phyloP scores from a whole-genome alignment of 2,329 filamentous ascomycete species.

The Ascochyta lentis region DNA sequence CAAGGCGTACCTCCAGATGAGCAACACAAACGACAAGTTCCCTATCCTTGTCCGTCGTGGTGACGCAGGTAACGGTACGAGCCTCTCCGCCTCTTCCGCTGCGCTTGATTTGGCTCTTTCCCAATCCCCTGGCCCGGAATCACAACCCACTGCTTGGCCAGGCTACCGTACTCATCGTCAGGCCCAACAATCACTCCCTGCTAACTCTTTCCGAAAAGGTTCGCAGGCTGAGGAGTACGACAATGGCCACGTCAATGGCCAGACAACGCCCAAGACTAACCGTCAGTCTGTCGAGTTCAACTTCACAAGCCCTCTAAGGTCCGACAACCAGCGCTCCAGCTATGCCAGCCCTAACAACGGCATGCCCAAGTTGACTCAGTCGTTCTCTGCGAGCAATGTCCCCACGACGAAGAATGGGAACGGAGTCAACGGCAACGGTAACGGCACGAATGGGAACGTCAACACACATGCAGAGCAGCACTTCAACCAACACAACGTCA shows the following conservation, averaged over 20 bases:
- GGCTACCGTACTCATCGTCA: conserved; percentile 70
- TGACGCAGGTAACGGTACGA: conserved; percentile 60
- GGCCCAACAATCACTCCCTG: conserved; percentile 64
- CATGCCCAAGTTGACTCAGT: conserved; percentile 79
- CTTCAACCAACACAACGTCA: conserved; percentile 77
- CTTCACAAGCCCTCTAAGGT: conserved; percentile 40
- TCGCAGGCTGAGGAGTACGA: conserved; percentile 47
- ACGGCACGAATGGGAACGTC: conserved; percentile 32
- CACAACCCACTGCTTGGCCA: conserved; percentile 62
- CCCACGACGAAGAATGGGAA: conserved; percentile 78
- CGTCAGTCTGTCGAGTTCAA: conserved; percentile 58
- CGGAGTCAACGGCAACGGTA: conserved; percentile 48
- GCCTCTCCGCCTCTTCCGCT: conserved; percentile 82
- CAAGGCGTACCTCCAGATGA: conserved; percentile 73
- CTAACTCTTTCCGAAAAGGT: conserved; percentile 58
- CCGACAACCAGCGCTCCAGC: conserved; percentile 54
- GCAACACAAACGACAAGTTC: conserved; percentile 82
- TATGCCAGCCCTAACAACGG: conserved; percentile 64
- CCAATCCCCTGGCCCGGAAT: conserved; percentile 69
- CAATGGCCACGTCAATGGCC: conserved; percentile 46
- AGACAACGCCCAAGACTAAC: conserved; percentile 54
- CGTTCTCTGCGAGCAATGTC: conserved; percentile 88
- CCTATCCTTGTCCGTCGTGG: conserved; percentile 78
- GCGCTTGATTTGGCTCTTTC: conserved; percentile 80
- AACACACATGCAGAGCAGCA: conserved; percentile 65